phyloP scores from a whole-genome alignment of 2,329 filamentous ascomycete species.

The Pestalotiopsis sp. region DNA sequence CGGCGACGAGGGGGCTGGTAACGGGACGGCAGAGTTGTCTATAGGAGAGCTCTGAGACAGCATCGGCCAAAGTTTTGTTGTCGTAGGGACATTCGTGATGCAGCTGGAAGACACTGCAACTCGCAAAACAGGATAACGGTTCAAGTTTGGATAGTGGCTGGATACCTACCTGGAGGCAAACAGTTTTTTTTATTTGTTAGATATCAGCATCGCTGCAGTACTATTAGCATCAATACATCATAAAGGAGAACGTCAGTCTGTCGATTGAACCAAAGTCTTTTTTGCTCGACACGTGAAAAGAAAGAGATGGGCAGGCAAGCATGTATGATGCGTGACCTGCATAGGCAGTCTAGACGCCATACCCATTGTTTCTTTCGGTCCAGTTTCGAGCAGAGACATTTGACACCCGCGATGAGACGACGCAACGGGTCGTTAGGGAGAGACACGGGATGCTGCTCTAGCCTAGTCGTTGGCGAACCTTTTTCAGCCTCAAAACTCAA shows the following conservation, averaged over 20 bases:
- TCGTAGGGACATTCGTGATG: too few species aligned
- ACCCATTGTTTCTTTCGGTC: neutral
- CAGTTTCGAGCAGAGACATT: neutral
- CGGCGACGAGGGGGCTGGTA: neutral
- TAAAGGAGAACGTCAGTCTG: neutral
- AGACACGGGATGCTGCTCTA: neutral
- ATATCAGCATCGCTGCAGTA: neutral
- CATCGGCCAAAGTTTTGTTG: neutral
- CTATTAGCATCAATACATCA: neutral
- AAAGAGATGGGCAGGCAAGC: neutral
- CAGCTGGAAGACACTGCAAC: neutral
- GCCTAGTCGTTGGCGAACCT: neutral
- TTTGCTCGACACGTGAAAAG: neutral
- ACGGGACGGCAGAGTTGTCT: neutral
- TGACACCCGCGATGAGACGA: neutral
- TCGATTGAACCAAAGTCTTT: neutral
- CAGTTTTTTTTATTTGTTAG: neutral
- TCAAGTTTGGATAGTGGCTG: neutral
- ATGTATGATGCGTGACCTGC: neutral
- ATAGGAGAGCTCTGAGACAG: conserved; percentile 5
- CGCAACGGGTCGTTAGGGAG: neutral
- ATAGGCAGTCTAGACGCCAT: neutral
- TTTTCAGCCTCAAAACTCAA: neutral
- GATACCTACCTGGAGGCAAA: neutral
- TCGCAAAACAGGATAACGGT: neutral